Percentiles rank a stretch among this genome's conserved stretches.
phyloP scores from a whole-genome alignment of 2,329 filamentous ascomycete genomes.

The Alternaria viburni region DNA sequence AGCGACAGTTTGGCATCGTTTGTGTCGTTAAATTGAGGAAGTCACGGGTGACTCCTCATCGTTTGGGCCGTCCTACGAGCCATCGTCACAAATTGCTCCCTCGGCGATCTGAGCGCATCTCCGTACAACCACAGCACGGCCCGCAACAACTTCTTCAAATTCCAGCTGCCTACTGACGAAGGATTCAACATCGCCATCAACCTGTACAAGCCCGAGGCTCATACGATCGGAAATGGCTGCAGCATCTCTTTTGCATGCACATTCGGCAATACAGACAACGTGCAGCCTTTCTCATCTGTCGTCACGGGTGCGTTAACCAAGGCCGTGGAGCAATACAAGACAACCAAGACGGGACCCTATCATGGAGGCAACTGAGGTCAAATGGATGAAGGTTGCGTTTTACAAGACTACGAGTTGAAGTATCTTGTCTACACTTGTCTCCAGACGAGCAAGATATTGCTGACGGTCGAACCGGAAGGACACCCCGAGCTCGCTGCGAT shows the following conservation, averaged over 20 bases:
- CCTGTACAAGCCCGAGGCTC: not conserved
- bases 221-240: not conserved
- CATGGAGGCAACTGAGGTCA: not conserved
- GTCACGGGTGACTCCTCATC: not conserved
- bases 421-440: not conserved
- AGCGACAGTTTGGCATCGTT: not conserved
- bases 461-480: not conserved
- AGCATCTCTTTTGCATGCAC: not conserved
- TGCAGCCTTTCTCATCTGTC: not conserved
- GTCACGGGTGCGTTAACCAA: not conserved
- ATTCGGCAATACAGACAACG: not conserved
- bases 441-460: not conserved
- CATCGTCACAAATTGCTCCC: not conserved
- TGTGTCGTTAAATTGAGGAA: not conserved
- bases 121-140: too few relatives aligned
- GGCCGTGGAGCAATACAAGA: not conserved
- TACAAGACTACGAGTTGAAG: not conserved
- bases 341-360: not conserved
- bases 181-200: not conserved
- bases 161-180: not conserved
- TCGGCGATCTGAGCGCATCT: not conserved
- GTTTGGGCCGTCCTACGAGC: not conserved
- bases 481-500: not conserved
- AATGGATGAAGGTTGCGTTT: not conserved
- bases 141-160: not conserved